Base-by-base conservation (phyloP, 2,329 filamentous ascomycete genomes). In the Epichloe uncinata region DNA sequence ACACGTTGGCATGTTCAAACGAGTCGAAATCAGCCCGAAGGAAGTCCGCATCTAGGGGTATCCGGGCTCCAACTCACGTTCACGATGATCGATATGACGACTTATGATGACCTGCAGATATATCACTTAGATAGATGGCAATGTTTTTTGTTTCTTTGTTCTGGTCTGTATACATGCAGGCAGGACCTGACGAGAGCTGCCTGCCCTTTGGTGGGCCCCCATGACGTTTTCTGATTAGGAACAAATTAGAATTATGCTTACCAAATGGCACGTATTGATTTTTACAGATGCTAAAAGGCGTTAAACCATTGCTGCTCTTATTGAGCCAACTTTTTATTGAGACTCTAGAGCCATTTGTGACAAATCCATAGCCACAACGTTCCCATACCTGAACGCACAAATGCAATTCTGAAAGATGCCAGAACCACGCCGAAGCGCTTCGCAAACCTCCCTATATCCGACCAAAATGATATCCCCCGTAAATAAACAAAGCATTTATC, bases 1-100 rank as follows among this genome's bases (percentile, higher is more conserved):
- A 55, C 88, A 95, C 70, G 75, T 94, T 16, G 89, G 86, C 52
- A 94, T 96, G 89, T 95, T 78, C 55, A 60, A 66, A 55, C 68
- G 77, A 35, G 52, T 81, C 30, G 60, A 70, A 4, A 53, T 71
- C 4, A 54, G 50, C 16, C 54, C 59, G 40, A 57, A 61, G 49
- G 48, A 57, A 36, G 55, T 60, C 42, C 58, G 53, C 33, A 57
- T 61, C 38, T 65, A 43, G 45, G 41, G 26, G 18, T 1, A 26
- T 18, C 22, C 34, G 36, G n/a, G 30, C 22, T 33, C 22, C 6
- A 9, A 6, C n/a, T 18, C 36, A 37, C 44, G 33, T 12, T 16
- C 3, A 20, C 5, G n/a, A 38, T 47, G 47, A 45, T 30, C 12
- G 30, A n/a, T 4, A 26, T 38, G 18, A 33, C 42, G 47, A 33